phyloP scores from a whole-genome alignment of 1,139 yeast species.

The Meyerozyma athensensis region DNA sequence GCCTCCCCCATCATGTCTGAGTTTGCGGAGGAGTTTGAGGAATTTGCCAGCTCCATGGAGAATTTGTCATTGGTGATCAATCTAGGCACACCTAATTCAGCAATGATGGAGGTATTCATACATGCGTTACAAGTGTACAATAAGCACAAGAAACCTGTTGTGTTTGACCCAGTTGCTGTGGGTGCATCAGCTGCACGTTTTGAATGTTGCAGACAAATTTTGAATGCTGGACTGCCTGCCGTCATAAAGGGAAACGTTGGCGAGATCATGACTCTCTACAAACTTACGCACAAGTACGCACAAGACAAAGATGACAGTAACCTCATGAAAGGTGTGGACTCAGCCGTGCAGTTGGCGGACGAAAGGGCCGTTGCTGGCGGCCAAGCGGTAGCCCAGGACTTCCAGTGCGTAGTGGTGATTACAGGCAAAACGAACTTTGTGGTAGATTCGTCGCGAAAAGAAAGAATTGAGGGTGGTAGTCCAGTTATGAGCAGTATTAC shows the following conservation, averaged over 20 bases:
- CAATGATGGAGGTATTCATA: conserved; percentile 39
- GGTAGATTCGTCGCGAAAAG: conserved; percentile 15
- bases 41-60: conserved; percentile 53
- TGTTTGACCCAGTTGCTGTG: conserved; percentile 90
- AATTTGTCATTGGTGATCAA: conserved; percentile 60
- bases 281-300: conserved; percentile 23
- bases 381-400: conserved; percentile 47
- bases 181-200: conserved; percentile 71
- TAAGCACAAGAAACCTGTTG: conserved; percentile 51
- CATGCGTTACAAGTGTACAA: conserved; percentile 61
- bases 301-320: conserved; percentile 36
- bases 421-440: conserved; percentile 43
- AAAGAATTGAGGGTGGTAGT: conserved; percentile 54
- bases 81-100: conserved; percentile 65
- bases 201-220: conserved; percentile 40
- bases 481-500: conserved; percentile 70
- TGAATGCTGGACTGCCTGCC: conserved; percentile 56
- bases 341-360: conserved; percentile 31
- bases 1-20: conserved; percentile 95
- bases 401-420: conserved; percentile 63
- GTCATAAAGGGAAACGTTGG: conserved; percentile 86
- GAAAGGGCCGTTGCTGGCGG: conserved; percentile 38
- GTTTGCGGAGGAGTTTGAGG: conserved; percentile 59
- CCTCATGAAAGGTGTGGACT: conserved; percentile 76
- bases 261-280: conserved; percentile 55